A percentile compares a stretch with the other conserved stretches of the same genome.
Conservation (phyloP, 1,284 basidiomycete species). For the Takashimella koratensis region DNA sequence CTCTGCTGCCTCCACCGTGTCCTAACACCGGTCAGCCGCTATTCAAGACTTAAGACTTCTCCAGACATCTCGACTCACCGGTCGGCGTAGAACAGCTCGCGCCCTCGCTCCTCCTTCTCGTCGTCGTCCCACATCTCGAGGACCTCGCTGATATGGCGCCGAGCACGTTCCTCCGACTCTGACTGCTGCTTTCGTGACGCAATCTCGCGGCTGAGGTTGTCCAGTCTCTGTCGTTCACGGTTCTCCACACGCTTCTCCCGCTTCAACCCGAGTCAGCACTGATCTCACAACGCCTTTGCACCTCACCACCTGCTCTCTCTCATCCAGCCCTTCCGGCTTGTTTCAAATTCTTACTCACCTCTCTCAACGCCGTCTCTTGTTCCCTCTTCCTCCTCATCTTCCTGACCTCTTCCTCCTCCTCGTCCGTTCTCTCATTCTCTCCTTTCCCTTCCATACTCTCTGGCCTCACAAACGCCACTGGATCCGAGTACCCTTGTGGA, state of each 20-base stretch:
- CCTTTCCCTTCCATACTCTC: constrained; percentile 52
- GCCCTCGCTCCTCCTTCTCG: constrained; percentile 62
- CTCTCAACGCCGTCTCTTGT: constrained; percentile 74
- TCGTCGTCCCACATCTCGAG: constrained; percentile 86
- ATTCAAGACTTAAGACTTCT: too few species aligned
- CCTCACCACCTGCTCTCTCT: too few species aligned
- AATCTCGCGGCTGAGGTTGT: constrained; percentile 68
- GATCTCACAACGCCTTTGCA: neutral
- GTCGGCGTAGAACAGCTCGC: constrained; percentile 73
- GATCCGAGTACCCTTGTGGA: constrained; percentile 68
- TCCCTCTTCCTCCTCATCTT: constrained; percentile 68
- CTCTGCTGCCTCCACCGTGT: constrained; percentile 70
- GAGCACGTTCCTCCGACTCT: constrained; percentile 70
- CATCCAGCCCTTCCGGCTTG: neutral
- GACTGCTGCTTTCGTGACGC: constrained; percentile 64
- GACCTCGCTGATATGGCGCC: constrained; percentile 64
- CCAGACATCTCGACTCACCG: constrained; percentile 55
- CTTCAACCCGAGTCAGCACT: too few species aligned
- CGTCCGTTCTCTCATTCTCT: constrained; percentile 66
- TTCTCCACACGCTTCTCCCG: constrained; percentile 66
- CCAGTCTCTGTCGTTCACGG: constrained; percentile 70
- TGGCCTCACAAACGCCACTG: constrained; percentile 73
- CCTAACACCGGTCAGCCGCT: too few species aligned
- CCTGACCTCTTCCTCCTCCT: constrained; percentile 74
- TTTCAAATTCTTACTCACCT: constrained; percentile 57